Evolutionary conservation across 2,329 filamentous ascomycete genomes (phyloP).

Genomic region (Hypoxylon sp.): DNA sequence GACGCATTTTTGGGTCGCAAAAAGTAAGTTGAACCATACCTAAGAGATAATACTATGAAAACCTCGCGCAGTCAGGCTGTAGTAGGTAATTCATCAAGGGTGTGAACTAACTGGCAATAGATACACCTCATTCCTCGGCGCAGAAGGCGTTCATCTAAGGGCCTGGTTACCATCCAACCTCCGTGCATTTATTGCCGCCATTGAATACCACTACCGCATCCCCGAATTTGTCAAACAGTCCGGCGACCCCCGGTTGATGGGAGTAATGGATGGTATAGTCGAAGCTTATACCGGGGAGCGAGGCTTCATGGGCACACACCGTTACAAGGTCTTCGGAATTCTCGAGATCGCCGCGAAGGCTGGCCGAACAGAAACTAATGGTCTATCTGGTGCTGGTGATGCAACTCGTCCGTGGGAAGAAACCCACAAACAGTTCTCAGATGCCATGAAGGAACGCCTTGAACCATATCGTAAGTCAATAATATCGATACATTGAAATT

Average conservation of each 20-base stretch:
- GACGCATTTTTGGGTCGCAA: conserved; percentile 63
- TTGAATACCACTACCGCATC: conserved; percentile 63
- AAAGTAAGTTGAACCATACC: conserved; percentile 42
- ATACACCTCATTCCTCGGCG: conserved; percentile 60
- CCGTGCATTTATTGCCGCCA: conserved; percentile 62
- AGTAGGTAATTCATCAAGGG: too few species aligned
- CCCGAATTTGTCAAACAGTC: conserved; percentile 62
- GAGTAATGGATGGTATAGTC: conserved; percentile 62
- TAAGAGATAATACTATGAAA: background rate
- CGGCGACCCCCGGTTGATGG: conserved; percentile 59
- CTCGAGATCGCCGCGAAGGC: conserved; percentile 63
- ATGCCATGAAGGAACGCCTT: conserved; percentile 62
- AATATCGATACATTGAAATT: background rate
- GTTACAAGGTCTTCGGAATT: conserved; percentile 66
- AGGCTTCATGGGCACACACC: conserved; percentile 64
- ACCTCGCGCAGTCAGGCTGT: too few species aligned
- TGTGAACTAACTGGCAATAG: conserved; percentile 26
- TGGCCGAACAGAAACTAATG: conserved; percentile 62
- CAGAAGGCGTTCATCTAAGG: conserved; percentile 60
- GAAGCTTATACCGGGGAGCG: conserved; percentile 64
- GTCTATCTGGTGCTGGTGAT: conserved; percentile 56
- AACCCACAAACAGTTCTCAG: conserved; percentile 60
- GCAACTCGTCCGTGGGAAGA: conserved; percentile 58
- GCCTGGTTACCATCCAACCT: conserved; percentile 64
- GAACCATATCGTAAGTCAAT: conserved; percentile 53